phyloP scores from a whole-genome alignment of 495 filamentous ascomycete genomes.

The Lophiostoma macrostomum region DNA sequence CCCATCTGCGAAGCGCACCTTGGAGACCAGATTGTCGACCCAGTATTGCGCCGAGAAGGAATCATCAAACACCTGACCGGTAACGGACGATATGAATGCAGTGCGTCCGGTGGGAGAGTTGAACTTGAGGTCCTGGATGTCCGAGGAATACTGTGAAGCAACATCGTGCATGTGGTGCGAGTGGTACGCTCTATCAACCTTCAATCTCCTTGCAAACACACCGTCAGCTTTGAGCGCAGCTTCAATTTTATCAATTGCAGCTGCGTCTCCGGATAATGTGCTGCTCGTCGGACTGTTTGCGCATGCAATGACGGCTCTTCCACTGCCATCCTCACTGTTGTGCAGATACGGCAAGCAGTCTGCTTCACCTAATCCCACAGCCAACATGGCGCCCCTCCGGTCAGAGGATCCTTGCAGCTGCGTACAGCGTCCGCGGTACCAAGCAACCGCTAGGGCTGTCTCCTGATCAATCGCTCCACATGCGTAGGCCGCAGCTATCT shows the following conservation, averaged over 20 bases:
- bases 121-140: not conserved
- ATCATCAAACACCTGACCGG: slow-evolving; percentile 9
- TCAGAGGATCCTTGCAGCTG: slow-evolving; percentile 33
- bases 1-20: slow-evolving; percentile 52
- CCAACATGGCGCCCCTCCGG: slow-evolving; percentile 35
- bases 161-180: slow-evolving; percentile 39
- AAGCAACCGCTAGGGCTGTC: not conserved
- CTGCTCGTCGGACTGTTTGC: slow-evolving; percentile 3
- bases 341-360: not conserved
- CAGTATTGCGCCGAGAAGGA: slow-evolving; percentile 25
- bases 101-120: not conserved
- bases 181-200: slow-evolving; percentile 39
- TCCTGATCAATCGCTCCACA: not conserved
- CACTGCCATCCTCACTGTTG: not conserved
- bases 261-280: slow-evolving; percentile 6
- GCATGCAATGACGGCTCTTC: slow-evolving; percentile 8
- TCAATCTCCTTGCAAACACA: slow-evolving; percentile 33
- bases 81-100: slow-evolving; percentile 36
- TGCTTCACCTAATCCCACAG: not conserved
- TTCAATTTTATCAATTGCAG: not conserved
- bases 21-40: slow-evolving; percentile 14
- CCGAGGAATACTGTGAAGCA: slow-evolving; percentile 28
- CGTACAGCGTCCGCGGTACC: too few relatives aligned
- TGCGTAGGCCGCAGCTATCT: not conserved
- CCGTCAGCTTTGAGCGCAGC: not conserved